phyloP scores from a whole-genome alignment of 2,329 filamentous ascomycete genomes.

The Pestalotiopsis sp. region DNA sequence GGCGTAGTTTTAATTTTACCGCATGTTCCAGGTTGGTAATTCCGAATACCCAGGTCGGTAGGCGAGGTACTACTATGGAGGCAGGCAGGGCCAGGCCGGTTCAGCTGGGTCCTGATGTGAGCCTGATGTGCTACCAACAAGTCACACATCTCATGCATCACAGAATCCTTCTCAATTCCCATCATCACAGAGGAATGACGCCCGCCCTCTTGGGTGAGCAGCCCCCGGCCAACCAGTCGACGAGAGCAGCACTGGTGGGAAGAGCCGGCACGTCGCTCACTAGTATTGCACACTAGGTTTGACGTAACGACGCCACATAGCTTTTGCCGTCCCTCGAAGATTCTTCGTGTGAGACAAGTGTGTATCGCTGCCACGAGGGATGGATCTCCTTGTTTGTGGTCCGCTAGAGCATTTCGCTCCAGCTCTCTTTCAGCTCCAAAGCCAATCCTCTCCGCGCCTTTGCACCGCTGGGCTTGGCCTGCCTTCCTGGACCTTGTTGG shows the following conservation, averaged over 20 bases:
- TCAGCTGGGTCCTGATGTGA: neutral
- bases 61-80: neutral
- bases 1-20: neutral
- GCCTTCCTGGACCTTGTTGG: neutral
- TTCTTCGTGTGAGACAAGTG: neutral
- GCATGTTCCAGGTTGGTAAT: neutral
- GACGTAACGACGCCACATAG: neutral
- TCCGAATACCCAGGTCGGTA: neutral
- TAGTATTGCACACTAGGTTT: neutral
- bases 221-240: neutral
- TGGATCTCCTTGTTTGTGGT: neutral
- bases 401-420: neutral
- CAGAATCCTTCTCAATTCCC: neutral
- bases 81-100: neutral
- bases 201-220: neutral
- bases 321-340: neutral
- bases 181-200: neutral
- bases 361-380: neutral
- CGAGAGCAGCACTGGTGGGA: neutral
- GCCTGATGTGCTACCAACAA: neutral
- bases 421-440: neutral
- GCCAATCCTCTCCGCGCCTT: neutral
- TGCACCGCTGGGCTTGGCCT: neutral
- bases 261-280: neutral
- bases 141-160: neutral